Conservation (phyloP, 2,329 filamentous ascomycete species). For the Arthroderma sp. region DNA sequence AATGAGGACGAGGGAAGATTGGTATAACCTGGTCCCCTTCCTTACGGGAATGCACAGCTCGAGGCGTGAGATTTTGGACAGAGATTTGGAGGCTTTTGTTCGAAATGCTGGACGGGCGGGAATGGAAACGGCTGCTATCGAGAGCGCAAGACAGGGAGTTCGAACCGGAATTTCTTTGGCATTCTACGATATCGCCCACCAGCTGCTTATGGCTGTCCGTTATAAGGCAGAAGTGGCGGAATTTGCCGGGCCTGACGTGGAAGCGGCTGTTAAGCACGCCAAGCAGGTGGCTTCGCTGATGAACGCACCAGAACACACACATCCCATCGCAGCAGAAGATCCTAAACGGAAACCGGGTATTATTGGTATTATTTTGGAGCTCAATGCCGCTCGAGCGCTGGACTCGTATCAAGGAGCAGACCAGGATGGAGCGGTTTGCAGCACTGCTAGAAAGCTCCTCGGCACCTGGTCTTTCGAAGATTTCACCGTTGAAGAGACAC, state of each 20-base stretch:
- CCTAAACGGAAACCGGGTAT: conserved; percentile 29
- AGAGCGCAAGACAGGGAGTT: conserved; percentile 22
- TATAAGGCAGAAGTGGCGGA: conserved; percentile 19
- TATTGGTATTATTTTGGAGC: conserved; percentile 30
- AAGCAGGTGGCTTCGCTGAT: conserved; percentile 24
- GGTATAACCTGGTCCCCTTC: conserved; percentile 29
- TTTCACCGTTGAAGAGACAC: conserved; percentile 15
- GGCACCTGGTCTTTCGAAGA: conserved; percentile 20
- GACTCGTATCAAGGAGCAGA: conserved; percentile 27
- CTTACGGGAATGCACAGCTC: conserved; percentile 25
- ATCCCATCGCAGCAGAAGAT: conserved; percentile 16
- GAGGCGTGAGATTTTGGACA: conserved; percentile 14
- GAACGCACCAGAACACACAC: conserved; percentile 22
- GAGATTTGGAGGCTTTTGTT: conserved; percentile 24
- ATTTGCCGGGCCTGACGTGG: conserved; percentile 21
- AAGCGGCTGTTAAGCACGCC: conserved; percentile 21
- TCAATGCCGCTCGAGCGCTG: conserved; percentile 32
- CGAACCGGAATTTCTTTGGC: conserved; percentile 26
- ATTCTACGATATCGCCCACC: conserved; percentile 17
- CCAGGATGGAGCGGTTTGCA: conserved; percentile 25
- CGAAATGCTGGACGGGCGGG: conserved; percentile 25
- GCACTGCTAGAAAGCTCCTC: conserved; percentile 27
- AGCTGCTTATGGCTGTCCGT: conserved; percentile 27
- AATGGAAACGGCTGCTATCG: conserved; percentile 23
- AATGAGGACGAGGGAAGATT: conserved; percentile 27